Evolutionary conservation across 73 alveolate genomes (phyloP).

Genomic region (Tetrahymena borealis): DNA sequence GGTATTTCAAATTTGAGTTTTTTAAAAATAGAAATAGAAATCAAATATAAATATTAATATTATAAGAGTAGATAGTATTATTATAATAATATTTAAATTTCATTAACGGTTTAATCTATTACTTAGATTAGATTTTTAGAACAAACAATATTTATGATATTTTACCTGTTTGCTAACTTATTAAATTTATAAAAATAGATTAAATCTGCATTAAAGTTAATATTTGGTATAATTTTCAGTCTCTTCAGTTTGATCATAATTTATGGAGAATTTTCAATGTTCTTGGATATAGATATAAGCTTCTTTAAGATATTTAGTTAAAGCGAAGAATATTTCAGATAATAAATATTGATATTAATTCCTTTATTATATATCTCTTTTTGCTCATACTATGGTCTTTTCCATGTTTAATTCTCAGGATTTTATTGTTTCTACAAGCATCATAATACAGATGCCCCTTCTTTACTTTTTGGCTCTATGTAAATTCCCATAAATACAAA

Average conservation of each 20-base stretch:
- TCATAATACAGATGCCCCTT: not conserved
- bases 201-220: not conserved
- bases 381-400: not conserved
- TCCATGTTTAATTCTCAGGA: not conserved
- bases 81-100: no score
- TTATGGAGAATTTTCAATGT: not conserved
- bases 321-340: not conserved
- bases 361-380: not conserved
- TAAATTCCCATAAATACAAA: no score
- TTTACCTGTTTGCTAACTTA: no score
- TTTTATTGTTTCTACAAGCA: not conserved
- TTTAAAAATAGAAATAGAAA: no score
- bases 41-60: no score
- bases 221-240: not conserved
- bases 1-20: no score
- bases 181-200: not conserved
- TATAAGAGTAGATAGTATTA: no score
- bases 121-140: no score
- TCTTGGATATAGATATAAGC: not conserved
- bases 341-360: not conserved
- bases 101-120: no score
- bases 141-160: no score
- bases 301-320: not conserved
- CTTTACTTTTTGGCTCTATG: not conserved
- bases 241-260: not conserved